phyloP scores from a whole-genome alignment of 768 basidiomycete species.

The Panaeolus cyanescens region DNA sequence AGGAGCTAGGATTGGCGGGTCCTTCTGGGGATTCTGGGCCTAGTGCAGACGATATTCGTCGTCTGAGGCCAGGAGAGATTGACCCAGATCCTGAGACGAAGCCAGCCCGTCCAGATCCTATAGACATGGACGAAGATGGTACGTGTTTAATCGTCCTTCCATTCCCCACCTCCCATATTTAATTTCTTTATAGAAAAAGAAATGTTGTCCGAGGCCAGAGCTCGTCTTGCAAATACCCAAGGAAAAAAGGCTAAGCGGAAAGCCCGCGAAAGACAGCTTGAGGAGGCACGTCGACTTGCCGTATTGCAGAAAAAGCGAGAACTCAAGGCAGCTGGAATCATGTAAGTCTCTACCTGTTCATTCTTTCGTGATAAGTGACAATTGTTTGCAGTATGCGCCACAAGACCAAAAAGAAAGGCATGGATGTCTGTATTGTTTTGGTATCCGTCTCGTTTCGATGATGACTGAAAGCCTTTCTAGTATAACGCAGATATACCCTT shows the following conservation, averaged over 20 bases:
- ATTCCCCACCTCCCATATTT: constrained; percentile 5
- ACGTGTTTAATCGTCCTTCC: constrained; percentile 20
- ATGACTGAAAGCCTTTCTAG: constrained; percentile 38
- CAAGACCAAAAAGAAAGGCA: constrained; percentile 95
- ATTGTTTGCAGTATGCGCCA: constrained; percentile 69
- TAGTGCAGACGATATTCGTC: constrained; percentile 89
- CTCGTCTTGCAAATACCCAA: constrained; percentile 97
- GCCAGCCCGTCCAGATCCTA: constrained; percentile 96
- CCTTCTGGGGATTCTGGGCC: constrained; percentile 81
- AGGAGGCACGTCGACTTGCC: constrained; percentile 92
- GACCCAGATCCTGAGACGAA: constrained; percentile 99
- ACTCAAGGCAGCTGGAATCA: constrained; percentile 96
- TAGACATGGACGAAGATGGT: constrained; percentile 99
- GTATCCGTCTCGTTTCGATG: neutral
- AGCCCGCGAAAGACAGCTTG: constrained; percentile 94
- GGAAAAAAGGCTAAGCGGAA: constrained; percentile 99
- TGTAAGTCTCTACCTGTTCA: constrained; percentile 49
- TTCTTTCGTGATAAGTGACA: neutral
- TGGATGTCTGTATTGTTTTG: constrained; percentile 71
- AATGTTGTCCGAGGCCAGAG: constrained; percentile 98
- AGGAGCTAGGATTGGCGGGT: constrained; percentile 89
- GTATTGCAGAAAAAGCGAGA: constrained; percentile 98
- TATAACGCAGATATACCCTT: constrained; percentile 99
- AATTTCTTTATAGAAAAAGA: constrained; percentile 77
- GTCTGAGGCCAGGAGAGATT: constrained; percentile 92